These are phyloP conservation scores for Boletus eberwhitei DNA, from an alignment of 768 basidiomycete genomes.

Conservation along the genomic window DNA sequence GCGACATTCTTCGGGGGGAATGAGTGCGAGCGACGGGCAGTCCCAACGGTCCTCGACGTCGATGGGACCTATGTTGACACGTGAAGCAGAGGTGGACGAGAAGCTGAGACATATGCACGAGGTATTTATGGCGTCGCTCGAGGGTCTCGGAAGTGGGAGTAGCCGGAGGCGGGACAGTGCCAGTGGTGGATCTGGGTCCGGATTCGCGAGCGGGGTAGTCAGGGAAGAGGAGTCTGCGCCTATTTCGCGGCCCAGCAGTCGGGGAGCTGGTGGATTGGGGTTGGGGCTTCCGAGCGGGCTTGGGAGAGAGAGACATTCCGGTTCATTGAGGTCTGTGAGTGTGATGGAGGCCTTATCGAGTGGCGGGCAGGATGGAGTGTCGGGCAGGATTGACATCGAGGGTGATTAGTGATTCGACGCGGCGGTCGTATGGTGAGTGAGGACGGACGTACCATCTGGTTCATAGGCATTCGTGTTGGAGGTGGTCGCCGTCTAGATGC, in stretches of 20 bases:
- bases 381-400: constrained; percentile 36
- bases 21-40: constrained; percentile 14
- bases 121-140: constrained; percentile 59
- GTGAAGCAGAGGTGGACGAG: constrained; percentile 63
- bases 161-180: constrained; percentile 26
- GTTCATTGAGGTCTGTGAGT: constrained; percentile 33
- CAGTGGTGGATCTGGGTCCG: constrained; percentile 10
- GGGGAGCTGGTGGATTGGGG: constrained; percentile 4
- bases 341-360: constrained; percentile 14
- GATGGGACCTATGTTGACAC: constrained; percentile 59
- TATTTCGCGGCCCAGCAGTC: constrained; percentile 10
- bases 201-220: constrained; percentile 6
- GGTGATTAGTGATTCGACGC: constrained; percentile 28
- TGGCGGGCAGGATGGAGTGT: constrained; percentile 36
- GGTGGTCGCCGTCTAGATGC: neutral
- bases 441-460: neutral
- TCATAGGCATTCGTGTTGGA: neutral
- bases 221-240: constrained; percentile 6
- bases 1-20: constrained; percentile 20
- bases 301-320: constrained; percentile 25
- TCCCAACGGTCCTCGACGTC: constrained; percentile 25
- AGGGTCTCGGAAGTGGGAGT: constrained; percentile 48
- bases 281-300: constrained; percentile 12
- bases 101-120: constrained; percentile 64
- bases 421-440: constrained; percentile 8